A percentile compares a stretch with the other conserved stretches of the same genome.
phyloP scores from a whole-genome alignment of 176 grass and related monocot genomes.

The Aegilops tauschii region DNA sequence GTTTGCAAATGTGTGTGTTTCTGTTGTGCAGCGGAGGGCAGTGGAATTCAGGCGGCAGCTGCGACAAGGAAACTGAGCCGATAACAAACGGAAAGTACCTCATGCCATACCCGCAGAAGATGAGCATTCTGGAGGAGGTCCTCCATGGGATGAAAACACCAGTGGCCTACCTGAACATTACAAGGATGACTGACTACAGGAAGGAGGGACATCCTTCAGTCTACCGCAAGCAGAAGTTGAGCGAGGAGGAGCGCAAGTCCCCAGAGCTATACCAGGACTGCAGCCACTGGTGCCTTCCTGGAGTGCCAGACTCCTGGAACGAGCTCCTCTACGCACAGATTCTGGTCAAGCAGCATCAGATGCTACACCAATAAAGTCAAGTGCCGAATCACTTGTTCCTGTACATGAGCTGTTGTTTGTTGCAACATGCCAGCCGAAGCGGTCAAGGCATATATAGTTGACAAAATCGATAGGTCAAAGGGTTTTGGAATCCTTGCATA shows the following conservation, averaged over 20 bases:
- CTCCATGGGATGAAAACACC: conserved; percentile 71
- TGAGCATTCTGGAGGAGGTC: conserved; percentile 70
- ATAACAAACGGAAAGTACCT: conserved; percentile 71
- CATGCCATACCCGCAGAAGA: conserved; percentile 57
- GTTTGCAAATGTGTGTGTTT: background rate
- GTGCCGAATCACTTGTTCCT: conserved; percentile 27
- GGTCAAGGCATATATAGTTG: conserved; percentile 27
- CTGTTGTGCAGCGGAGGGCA: conserved; percentile 65
- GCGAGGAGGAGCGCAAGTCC: conserved; percentile 40
- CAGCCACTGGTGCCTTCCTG: conserved; percentile 98
- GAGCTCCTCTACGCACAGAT: conserved; percentile 86
- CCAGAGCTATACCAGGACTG: conserved; percentile 70
- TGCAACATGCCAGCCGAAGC: background rate
- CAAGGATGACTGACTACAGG: conserved; percentile 92
- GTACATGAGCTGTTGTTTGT: conserved; percentile 55
- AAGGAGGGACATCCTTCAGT: conserved; percentile 94
- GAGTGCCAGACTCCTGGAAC: conserved; percentile 93
- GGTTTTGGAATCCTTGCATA: conserved; percentile 42
- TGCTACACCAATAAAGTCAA: conserved; percentile 53
- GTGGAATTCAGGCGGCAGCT: conserved; percentile 93
- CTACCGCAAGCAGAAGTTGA: conserved; percentile 67
- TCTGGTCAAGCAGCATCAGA: conserved; percentile 51
- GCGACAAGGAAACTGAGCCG: conserved; percentile 77
- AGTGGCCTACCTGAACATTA: conserved; percentile 81
- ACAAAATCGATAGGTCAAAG: conserved; percentile 19